Conservation (phyloP, 345 rosid genomes). For the Salix viminalis region DNA sequence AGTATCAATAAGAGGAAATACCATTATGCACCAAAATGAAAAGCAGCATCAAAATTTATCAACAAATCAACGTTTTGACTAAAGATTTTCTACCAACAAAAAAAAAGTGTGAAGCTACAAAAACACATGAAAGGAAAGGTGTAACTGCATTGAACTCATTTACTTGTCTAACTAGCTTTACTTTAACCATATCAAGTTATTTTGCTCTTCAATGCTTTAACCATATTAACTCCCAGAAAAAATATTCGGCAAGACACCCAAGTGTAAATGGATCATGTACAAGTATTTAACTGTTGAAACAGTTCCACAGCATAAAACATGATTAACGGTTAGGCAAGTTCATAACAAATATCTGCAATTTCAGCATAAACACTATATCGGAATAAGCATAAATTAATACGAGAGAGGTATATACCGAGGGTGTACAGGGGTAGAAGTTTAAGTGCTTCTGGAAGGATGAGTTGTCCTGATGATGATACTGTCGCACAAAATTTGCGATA, state of each 20-base stretch:
- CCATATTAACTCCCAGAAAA: background rate
- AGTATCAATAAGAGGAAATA: background rate
- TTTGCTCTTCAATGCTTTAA: background rate
- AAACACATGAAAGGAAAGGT: background rate
- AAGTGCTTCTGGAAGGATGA: constrained; percentile 96
- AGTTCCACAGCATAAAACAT: background rate
- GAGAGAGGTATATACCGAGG: constrained; percentile 49
- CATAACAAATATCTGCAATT: background rate
- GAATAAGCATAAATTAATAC: background rate
- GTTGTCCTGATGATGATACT: constrained; percentile 89
- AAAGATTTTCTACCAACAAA: background rate
- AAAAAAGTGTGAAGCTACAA: background rate
- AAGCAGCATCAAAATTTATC: background rate
- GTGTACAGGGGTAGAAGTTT: constrained; percentile 88
- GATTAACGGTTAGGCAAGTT: background rate
- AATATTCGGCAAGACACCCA: background rate
- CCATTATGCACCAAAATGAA: background rate
- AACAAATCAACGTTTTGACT: background rate
- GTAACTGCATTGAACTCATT: background rate
- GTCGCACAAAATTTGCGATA: constrained; percentile 97
- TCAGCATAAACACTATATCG: background rate
- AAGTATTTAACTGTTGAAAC: background rate
- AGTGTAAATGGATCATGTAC: background rate
- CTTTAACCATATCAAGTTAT: background rate
- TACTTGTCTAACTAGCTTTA: background rate